These are phyloP conservation scores for Ciborinia camelliae DNA, from an alignment of 2,329 filamentous ascomycete genomes.

Conservation along the genomic window DNA sequence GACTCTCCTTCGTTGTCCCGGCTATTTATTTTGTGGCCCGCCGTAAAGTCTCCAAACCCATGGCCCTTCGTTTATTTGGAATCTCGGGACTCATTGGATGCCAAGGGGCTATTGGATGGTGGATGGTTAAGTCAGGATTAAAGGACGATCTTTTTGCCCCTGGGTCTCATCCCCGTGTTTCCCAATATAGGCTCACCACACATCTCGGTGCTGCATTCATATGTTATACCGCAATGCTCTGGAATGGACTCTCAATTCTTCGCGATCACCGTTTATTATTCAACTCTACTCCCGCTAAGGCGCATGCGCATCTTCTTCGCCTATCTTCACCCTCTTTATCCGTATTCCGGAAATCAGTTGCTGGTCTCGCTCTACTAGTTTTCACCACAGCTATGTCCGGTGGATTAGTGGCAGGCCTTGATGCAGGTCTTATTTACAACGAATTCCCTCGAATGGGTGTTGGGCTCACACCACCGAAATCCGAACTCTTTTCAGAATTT, in stretches of 20 bases:
- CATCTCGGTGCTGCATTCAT: conserved; percentile 88
- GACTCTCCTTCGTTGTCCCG: conserved; percentile 83
- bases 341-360: conserved; percentile 69
- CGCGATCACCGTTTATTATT: conserved; percentile 67
- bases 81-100: conserved; percentile 90
- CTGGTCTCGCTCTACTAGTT: conserved; percentile 68
- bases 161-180: conserved; percentile 86
- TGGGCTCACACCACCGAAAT: conserved; percentile 73
- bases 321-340: conserved; percentile 66
- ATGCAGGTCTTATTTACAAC: conserved; percentile 97
- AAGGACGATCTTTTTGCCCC: conserved; percentile 94
- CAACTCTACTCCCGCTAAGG: conserved; percentile 59
- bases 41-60: conserved; percentile 70
- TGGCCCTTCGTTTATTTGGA: conserved; percentile 73
- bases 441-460: conserved; percentile 95
- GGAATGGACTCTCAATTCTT: conserved; percentile 80
- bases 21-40: conserved; percentile 84
- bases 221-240: conserved; percentile 92
- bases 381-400: conserved; percentile 93
- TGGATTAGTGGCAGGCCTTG: conserved; percentile 87
- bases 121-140: conserved; percentile 97
- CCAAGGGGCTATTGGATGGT: conserved; percentile 95
- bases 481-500: conserved; percentile 80
- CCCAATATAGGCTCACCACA: conserved; percentile 86
- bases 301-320: conserved; percentile 53